Percentiles rank a stretch among this genome's conserved stretches.
Evolutionary conservation across 148 eudicot genomes (phyloP).

Genomic region (Simmondsia chinensis): DNA sequence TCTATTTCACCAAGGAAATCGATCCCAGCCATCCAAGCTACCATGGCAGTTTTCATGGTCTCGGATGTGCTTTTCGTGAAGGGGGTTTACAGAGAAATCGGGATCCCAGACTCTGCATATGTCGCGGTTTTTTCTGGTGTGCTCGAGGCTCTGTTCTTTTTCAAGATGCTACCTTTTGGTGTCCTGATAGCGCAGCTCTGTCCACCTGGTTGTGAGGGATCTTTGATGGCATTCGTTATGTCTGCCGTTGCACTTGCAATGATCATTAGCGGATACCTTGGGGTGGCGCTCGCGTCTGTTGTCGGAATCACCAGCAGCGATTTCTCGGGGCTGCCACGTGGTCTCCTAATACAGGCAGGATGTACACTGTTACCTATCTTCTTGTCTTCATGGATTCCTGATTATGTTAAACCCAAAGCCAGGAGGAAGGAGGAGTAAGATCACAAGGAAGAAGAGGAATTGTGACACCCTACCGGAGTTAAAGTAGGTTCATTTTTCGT

Average conservation of each 20-base stretch:
- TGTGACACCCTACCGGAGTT: too few species aligned
- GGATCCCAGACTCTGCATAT: slow-evolving; percentile 61
- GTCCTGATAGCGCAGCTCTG: slow-evolving; percentile 78
- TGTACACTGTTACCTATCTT: slow-evolving; percentile 62
- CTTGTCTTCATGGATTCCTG: slow-evolving; percentile 61
- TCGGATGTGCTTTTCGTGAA: slow-evolving; percentile 77
- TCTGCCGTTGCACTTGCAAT: slow-evolving; percentile 76
- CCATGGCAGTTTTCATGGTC: slow-evolving; percentile 65
- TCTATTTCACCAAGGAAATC: slow-evolving; percentile 58
- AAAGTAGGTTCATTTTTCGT: background rate
- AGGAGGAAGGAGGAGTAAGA: slow-evolving; percentile 39
- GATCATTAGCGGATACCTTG: slow-evolving; percentile 77
- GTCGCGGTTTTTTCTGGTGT: slow-evolving; percentile 66
- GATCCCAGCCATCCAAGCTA: slow-evolving; percentile 51
- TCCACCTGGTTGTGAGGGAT: slow-evolving; percentile 88
- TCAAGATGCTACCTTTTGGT: slow-evolving; percentile 73
- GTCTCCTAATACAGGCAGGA: slow-evolving; percentile 61
- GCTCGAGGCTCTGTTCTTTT: slow-evolving; percentile 55
- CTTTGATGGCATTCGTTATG: slow-evolving; percentile 87
- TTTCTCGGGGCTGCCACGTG: slow-evolving; percentile 53
- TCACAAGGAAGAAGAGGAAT: background rate
- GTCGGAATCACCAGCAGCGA: slow-evolving; percentile 52
- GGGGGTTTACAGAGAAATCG: slow-evolving; percentile 48
- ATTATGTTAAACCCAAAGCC: slow-evolving; percentile 17
- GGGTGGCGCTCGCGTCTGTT: slow-evolving; percentile 71